These are phyloP conservation scores for Trichoderma arundinaceum DNA, from an alignment of 2,329 filamentous ascomycete species.

Conservation along the genomic window DNA sequence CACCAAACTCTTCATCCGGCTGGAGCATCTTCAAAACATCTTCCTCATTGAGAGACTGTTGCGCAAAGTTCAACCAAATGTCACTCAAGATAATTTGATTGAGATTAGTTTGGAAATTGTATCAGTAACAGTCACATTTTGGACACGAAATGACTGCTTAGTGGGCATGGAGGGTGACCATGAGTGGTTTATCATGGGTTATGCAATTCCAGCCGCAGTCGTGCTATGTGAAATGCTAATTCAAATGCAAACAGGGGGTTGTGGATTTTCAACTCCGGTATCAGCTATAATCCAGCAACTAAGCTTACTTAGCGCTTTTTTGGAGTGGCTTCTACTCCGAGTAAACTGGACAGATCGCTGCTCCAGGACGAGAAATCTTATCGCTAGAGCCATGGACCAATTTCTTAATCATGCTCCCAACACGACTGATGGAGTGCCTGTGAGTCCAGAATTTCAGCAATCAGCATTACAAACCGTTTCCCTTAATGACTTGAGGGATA, in stretches of 20 bases:
- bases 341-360: conserved; percentile 3
- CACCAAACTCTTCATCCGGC: conserved; percentile 4
- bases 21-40: conserved; percentile 11
- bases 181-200: conserved; percentile 4
- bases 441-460: not conserved
- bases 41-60: conserved; percentile 3
- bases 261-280: not conserved
- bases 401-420: not conserved
- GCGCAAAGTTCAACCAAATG: not conserved
- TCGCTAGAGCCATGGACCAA: not conserved
- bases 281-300: conserved; percentile 4
- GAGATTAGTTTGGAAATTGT: conserved; percentile 2
- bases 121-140: conserved; percentile 13
- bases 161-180: conserved; percentile 16
- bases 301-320: conserved; percentile 2
- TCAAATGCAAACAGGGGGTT: not conserved
- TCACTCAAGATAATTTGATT: not conserved
- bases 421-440: not conserved
- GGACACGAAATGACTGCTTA: conserved; percentile 12
- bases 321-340: not conserved
- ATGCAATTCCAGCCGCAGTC: conserved; percentile 8
- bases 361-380: not conserved
- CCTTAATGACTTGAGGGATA: not conserved
- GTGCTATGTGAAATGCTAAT: not conserved
- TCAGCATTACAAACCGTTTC: not conserved